Evolutionary conservation across 2,329 filamentous ascomycete species (phyloP).

Genomic region (Claviceps maximensis): DNA sequence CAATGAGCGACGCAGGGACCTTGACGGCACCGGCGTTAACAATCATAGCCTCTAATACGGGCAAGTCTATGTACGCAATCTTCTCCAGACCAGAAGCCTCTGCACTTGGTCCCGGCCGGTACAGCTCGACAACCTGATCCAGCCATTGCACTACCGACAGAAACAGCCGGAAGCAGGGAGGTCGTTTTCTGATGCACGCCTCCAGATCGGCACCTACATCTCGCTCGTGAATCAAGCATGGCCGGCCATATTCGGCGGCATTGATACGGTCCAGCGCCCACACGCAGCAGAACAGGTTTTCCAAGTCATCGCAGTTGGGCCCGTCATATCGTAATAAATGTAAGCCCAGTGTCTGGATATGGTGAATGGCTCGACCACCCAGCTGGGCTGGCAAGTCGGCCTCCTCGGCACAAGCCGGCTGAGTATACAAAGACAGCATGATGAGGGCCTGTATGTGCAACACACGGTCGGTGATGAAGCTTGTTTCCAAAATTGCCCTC

Average conservation of each 20-base stretch:
- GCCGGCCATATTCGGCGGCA: constrained; percentile 45
- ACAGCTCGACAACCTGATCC: constrained; percentile 46
- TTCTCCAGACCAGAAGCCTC: constrained; percentile 28
- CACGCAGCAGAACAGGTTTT: constrained; percentile 42
- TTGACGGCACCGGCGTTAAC: constrained; percentile 38
- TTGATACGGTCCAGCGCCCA: constrained; percentile 50
- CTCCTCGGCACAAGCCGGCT: constrained; percentile 39
- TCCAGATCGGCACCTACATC: constrained; percentile 43
- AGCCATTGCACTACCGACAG: constrained; percentile 40
- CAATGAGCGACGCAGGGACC: constrained; percentile 34
- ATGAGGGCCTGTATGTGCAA: constrained; percentile 40
- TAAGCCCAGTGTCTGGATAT: constrained; percentile 41
- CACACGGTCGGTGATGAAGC: constrained; percentile 39
- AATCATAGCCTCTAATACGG: constrained; percentile 44
- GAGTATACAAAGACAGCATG: constrained; percentile 45
- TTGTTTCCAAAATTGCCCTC: constrained; percentile 36
- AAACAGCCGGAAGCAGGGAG: constrained; percentile 43
- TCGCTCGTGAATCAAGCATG: constrained; percentile 45
- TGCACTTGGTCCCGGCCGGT: constrained; percentile 37
- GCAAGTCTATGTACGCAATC: constrained; percentile 36
- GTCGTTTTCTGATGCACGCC: constrained; percentile 34
- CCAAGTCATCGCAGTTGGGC: constrained; percentile 27
- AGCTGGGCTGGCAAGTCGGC: constrained; percentile 41
- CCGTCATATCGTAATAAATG: constrained; percentile 34
- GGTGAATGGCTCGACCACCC: constrained; percentile 40